Conservation (phyloP, 1,284 basidiomycete genomes). For the Apiotrichum brassicae region DNA sequence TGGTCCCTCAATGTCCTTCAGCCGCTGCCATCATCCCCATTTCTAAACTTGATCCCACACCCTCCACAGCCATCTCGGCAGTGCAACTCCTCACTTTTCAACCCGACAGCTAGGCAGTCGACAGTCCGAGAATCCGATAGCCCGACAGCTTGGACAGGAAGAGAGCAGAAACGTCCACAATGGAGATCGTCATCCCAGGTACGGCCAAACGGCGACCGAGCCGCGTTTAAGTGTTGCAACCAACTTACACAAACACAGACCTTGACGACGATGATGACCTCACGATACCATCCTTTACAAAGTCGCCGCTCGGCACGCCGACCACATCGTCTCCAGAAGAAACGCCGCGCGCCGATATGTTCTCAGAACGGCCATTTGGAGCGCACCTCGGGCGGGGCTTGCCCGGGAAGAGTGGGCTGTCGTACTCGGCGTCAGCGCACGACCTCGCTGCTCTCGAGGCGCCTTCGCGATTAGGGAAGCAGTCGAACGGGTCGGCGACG, state of each 20-base stretch:
- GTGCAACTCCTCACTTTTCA: too few relatives aligned
- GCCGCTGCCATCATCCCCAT: too few relatives aligned
- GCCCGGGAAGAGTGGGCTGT: background rate
- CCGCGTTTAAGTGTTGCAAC: too few relatives aligned
- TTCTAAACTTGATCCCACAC: too few relatives aligned
- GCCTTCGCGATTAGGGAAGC: slow-evolving; percentile 28
- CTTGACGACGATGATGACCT: slow-evolving; percentile 43
- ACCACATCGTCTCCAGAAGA: slow-evolving; percentile 26
- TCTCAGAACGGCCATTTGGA: background rate
- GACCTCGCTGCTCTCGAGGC: slow-evolving; percentile 7
- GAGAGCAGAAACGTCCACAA: background rate
- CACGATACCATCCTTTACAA: slow-evolving; percentile 28
- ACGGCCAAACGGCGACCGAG: background rate
- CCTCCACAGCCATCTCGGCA: too few relatives aligned
- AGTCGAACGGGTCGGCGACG: slow-evolving; percentile 45
- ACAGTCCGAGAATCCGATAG: too few relatives aligned
- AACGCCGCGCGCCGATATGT: background rate
- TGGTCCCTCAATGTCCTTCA: too few relatives aligned
- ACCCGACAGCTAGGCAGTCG: too few relatives aligned
- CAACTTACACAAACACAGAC: slow-evolving; percentile 16
- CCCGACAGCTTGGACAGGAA: too few relatives aligned
- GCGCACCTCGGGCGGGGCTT: background rate
- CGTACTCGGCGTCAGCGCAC: slow-evolving; percentile 8
- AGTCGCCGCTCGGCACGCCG: slow-evolving; percentile 22
- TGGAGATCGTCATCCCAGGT: background rate